These are phyloP conservation scores for Candida ficus DNA, from an alignment of 805 yeast genomes.

Conservation along the genomic window DNA sequence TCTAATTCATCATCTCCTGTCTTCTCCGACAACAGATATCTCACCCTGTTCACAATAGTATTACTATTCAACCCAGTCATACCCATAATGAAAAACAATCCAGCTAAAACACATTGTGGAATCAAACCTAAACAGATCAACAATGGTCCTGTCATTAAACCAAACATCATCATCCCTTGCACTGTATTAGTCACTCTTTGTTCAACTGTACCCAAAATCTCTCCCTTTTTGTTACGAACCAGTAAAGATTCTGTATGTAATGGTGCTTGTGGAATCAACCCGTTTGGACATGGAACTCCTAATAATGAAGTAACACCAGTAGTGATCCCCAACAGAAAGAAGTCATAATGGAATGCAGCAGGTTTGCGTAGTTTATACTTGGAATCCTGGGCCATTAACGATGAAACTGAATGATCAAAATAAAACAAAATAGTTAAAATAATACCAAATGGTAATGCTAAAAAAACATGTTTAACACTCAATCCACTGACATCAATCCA, in stretches of 20 bases:
- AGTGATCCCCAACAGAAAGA: constrained; percentile 73
- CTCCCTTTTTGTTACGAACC: constrained; percentile 32
- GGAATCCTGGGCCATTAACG: constrained; percentile 85
- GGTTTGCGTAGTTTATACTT: constrained; percentile 82
- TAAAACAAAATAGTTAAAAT: constrained; percentile 80
- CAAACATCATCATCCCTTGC: constrained; percentile 81
- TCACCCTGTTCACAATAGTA: constrained; percentile 54
- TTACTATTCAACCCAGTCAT: constrained; percentile 68
- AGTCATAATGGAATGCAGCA: constrained; percentile 89
- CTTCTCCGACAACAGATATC: constrained; percentile 47
- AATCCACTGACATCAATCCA: constrained; percentile 38
- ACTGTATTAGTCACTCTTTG: constrained; percentile 80
- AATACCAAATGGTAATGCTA: constrained; percentile 91
- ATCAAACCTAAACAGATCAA: constrained; percentile 73
- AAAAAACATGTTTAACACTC: constrained; percentile 67
- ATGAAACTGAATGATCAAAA: constrained; percentile 93
- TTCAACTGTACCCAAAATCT: constrained; percentile 58
- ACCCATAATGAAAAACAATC: constrained; percentile 92
- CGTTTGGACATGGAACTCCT: constrained; percentile 96
- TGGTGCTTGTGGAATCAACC: constrained; percentile 96
- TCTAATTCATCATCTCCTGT: constrained; percentile 24
- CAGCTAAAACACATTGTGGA: constrained; percentile 92
- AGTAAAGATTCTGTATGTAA: constrained; percentile 78
- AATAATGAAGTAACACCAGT: constrained; percentile 84
- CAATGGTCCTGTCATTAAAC: constrained; percentile 87